Conservation (phyloP, 1,139 yeast species). For the Kodamaea sp. region DNA sequence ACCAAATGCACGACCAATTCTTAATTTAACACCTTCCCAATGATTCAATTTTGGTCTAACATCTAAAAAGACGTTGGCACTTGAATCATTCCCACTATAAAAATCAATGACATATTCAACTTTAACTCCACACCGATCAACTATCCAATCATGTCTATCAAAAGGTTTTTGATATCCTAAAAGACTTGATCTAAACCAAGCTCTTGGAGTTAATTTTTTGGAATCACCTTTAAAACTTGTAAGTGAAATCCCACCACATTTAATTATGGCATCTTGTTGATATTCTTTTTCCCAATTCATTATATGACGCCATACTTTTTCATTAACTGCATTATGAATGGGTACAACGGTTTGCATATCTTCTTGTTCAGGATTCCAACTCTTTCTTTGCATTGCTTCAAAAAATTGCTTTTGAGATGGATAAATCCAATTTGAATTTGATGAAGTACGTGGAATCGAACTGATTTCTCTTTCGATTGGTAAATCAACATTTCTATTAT, state of each 20-base stretch:
- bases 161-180: constrained; percentile 76
- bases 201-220: constrained; percentile 81
- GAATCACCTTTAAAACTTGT: constrained; percentile 90
- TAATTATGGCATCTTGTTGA: constrained; percentile 44
- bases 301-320: constrained; percentile 86
- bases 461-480: constrained; percentile 74
- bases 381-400: constrained; percentile 89
- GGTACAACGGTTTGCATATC: constrained; percentile 94
- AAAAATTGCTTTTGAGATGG: constrained; percentile 94
- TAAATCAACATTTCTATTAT: constrained; percentile 35
- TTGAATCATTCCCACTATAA: constrained; percentile 57
- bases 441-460: constrained; percentile 77
- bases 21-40: constrained; percentile 72
- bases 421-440: constrained; percentile 75
- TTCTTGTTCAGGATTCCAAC: constrained; percentile 75
- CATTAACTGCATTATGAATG: constrained; percentile 90
- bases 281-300: constrained; percentile 72
- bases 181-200: constrained; percentile 62
- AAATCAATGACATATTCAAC: constrained; percentile 93
- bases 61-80: constrained; percentile 74
- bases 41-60: constrained; percentile 87
- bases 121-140: constrained; percentile 80
- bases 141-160: constrained; percentile 94
- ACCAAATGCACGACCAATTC: constrained; percentile 61
- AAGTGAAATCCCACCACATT: constrained; percentile 81